A percentile compares a stretch with the other conserved stretches of the same genome.
phyloP scores from a whole-genome alignment of 2,329 filamentous ascomycete genomes.

The Chrysosporium keratinophilum region DNA sequence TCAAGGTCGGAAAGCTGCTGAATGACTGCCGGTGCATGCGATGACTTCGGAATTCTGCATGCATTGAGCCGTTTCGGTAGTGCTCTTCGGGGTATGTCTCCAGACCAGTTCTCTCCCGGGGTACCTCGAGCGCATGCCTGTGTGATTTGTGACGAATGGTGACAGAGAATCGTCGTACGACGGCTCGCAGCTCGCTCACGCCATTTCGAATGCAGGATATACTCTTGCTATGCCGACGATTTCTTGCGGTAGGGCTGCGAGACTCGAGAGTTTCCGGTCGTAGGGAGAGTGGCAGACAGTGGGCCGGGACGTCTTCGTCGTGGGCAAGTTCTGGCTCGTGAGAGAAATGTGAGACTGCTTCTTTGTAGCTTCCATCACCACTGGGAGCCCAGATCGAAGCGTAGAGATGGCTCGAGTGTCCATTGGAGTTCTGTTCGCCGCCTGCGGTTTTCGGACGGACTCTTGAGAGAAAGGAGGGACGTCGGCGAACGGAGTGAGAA shows the following conservation, averaged over 20 bases:
- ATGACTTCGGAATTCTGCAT: conserved; percentile 23
- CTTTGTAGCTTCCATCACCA: conserved; percentile 13
- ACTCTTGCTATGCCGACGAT: conserved; percentile 26
- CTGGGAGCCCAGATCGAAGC: conserved; percentile 14
- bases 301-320: not conserved
- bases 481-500: conserved; percentile 15
- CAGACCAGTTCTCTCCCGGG: not conserved
- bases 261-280: not conserved
- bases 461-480: conserved; percentile 32
- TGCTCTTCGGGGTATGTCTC: conserved; percentile 12
- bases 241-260: not conserved
- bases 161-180: conserved; percentile 34
- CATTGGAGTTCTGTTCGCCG: conserved; percentile 11
- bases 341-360: conserved; percentile 11
- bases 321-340: conserved; percentile 7
- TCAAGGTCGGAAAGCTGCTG: conserved; percentile 28
- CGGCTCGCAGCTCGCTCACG: conserved; percentile 33
- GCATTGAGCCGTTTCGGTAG: conserved; percentile 18
- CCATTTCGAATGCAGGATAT: conserved; percentile 36
- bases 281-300: not conserved
- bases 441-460: conserved; percentile 31
- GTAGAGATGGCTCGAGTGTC: conserved; percentile 8
- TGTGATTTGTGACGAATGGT: conserved; percentile 28
- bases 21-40: conserved; percentile 30
- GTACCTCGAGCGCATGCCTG: conserved; percentile 6